Base-by-base conservation (phyloP, 2,329 filamentous ascomycete species). In the Alternaria postmessia region DNA sequence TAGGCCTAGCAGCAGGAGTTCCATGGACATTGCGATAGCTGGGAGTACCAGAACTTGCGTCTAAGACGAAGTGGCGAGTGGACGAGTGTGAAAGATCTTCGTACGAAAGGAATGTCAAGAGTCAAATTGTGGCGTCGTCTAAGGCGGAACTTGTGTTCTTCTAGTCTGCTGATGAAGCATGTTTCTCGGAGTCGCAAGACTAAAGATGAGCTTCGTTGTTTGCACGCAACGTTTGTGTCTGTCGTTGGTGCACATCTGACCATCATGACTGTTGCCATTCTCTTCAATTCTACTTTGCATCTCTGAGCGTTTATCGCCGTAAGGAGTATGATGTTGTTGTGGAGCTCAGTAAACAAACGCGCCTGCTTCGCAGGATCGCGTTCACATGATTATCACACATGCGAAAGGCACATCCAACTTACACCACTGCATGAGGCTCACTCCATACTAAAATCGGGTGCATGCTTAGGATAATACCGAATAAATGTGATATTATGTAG, bases 381-480 rank as follows among this genome's bases (percentile, higher is more conserved):
- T 42, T 44, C 28, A 44, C 18, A 49, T 48, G 32, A 49, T 11
- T 34, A 24, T 14, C 53, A 49, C 30, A 48, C 12, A 49, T 46
- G 32, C 32, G 20, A 12, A 49, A 42, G 3, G 16, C 32, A 28
- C 32, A 39, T 48, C 34, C 36, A 36, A 20, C 54, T 22, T 32
- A 51, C 46, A 4, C 41, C 38, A 22, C 4, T 30, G 22, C 54
- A 26, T n/a, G n/a, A 51, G 18, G 8, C 32, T 11, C n/a, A 36
- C 20, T 14, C 20, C 0, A 28, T 7, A n/a, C 5, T 38, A 20
- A n/a, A 38, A 28, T 30, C 22, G 26, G 34, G 20, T 9, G n/a
- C 3, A 30, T 7, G 3, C 11, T 11, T 30, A 11, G 8, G 28
- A 11, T 11, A 26, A 7, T 53, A 53, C 42, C 32, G 7, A 30